phyloP scores from a whole-genome alignment of 2,329 filamentous ascomycete species.

The Colletotrichum tropicicola region DNA sequence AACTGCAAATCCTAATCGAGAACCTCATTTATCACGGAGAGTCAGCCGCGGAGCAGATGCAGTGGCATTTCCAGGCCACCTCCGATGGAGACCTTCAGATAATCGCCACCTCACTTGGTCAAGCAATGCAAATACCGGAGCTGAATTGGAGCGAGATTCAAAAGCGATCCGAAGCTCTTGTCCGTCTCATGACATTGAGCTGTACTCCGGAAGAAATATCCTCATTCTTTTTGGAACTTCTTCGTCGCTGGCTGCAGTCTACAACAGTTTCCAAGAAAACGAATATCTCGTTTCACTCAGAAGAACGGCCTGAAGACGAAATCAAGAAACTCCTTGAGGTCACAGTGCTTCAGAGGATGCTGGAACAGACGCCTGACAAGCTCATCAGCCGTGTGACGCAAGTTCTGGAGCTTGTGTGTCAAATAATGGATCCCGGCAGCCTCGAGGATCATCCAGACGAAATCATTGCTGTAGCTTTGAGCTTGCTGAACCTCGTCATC shows the following conservation, averaged over 20 bases:
- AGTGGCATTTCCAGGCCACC: slow-evolving; percentile 63
- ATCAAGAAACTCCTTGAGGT: slow-evolving; percentile 63
- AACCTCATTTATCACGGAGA: slow-evolving; percentile 67
- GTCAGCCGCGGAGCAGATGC: slow-evolving; percentile 35
- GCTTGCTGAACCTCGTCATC: slow-evolving; percentile 68
- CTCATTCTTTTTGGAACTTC: slow-evolving; percentile 66
- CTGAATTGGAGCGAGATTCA: slow-evolving; percentile 56
- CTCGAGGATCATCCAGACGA: slow-evolving; percentile 55
- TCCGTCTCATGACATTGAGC: slow-evolving; percentile 57
- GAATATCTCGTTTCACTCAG: slow-evolving; percentile 35
- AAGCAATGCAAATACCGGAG: slow-evolving; percentile 31
- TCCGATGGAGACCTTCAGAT: slow-evolving; percentile 62
- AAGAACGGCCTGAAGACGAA: slow-evolving; percentile 48
- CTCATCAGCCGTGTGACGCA: slow-evolving; percentile 72
- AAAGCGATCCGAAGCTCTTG: slow-evolving; percentile 55
- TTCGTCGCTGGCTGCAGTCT: slow-evolving; percentile 64
- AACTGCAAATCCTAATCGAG: slow-evolving; percentile 57
- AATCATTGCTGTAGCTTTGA: slow-evolving; percentile 62
- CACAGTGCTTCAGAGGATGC: slow-evolving; percentile 71
- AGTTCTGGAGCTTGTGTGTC: slow-evolving; percentile 69
- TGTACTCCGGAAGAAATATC: slow-evolving; percentile 66
- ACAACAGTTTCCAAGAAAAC: slow-evolving; percentile 36
- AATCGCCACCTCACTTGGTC: slow-evolving; percentile 37
- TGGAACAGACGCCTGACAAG: slow-evolving; percentile 69
- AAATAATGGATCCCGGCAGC: slow-evolving; percentile 62